A percentile compares a stretch with the other conserved stretches of the same genome.
phyloP scores from a whole-genome alignment of 805 yeast genomes.

The Sugiyamaella americana region DNA sequence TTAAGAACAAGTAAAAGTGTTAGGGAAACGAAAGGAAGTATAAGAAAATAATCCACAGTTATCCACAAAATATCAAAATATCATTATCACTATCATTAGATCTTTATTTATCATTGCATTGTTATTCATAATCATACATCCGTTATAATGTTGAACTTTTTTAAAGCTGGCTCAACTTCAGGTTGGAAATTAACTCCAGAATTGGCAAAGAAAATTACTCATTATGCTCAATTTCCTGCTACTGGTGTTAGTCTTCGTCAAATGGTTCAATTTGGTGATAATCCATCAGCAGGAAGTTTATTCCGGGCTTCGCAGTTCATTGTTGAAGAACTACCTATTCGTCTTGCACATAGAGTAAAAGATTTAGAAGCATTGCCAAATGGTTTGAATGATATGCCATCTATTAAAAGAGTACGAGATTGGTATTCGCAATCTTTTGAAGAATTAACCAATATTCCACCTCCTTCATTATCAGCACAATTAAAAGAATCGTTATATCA shows the following conservation, averaged over 20 bases:
- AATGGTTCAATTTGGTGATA: slow-evolving; percentile 86
- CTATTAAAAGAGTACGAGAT: slow-evolving; percentile 67
- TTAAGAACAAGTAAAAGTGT: too few relatives aligned
- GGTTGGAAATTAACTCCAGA: slow-evolving; percentile 34
- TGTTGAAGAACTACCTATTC: slow-evolving; percentile 79
- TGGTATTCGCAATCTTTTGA: slow-evolving; percentile 93
- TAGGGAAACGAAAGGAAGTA: too few relatives aligned
- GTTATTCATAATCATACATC: too few relatives aligned
- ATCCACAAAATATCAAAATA: too few relatives aligned
- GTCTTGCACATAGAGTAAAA: slow-evolving; percentile 79
- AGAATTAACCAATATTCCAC: slow-evolving; percentile 57
- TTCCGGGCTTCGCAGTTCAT: slow-evolving; percentile 80
- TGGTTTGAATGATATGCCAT: slow-evolving; percentile 65
- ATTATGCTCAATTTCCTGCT: slow-evolving; percentile 68
- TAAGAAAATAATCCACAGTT: too few relatives aligned
- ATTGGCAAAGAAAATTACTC: slow-evolving; percentile 50
- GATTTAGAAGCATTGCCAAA: slow-evolving; percentile 77
- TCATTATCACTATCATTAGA: too few relatives aligned
- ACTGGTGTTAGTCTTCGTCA: slow-evolving; percentile 80
- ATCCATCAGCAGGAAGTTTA: slow-evolving; percentile 69
- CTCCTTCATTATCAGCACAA: slow-evolving; percentile 46
- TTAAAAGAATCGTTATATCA: slow-evolving; percentile 26
- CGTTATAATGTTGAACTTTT: not conserved
- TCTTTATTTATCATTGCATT: too few relatives aligned
- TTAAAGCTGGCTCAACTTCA: slow-evolving; percentile 9